Base-by-base conservation (phyloP, 495 filamentous ascomycete genomes). In the Pyronema domesticum region DNA sequence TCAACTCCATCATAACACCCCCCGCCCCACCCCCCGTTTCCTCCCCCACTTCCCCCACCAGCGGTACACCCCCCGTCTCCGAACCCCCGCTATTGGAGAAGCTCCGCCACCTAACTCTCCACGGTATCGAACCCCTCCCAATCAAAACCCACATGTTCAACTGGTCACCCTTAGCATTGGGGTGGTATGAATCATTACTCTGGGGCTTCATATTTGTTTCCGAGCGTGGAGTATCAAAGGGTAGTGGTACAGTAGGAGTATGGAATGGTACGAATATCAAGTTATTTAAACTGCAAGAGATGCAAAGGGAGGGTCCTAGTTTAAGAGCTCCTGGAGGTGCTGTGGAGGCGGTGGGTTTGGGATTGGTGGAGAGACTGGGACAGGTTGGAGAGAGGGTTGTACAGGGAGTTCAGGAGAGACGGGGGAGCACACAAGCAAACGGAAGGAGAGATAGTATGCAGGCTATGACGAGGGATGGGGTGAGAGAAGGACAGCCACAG, bases 171-270 rank as follows among this genome's bases (percentile, higher is more conserved):
- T 72, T 95, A 9, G 83, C 85, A 0, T 75, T 98, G 37, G 91
- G 93, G 46, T 98, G 91, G 91, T 98, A 98, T 62, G 86, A 95
- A 65, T 87, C 82, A 0, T 68, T 96, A 15, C 76, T 98, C 6
- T 98, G 91, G 91, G 80, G 86, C n/a, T 88, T 95, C 68, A 80
- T 95, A 58, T 98, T 95, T 69, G 76, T 81, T 33, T 80, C 78
- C 57, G 91, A 98, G 68, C 85, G 94, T 78, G 77, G 87, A 45
- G 82, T 94, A 3, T 75, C 82, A 0, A 85, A 80, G 67, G 91
- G 91, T 34, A 88, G 83, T 1, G 82, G 86, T 13, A 89, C 84
- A 1, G 82, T 87, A n/a, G 89, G 91, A 13, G 80, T 96, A 1
- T 98, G 91, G 91, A 95, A 94, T 59, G 82, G 85, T 14, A 96